Evolutionary conservation across 2,329 filamentous ascomycete species (phyloP), one percentile per base, ranked within the genome.

Genomic region (Exophiala phaeomuriformis): DNA sequence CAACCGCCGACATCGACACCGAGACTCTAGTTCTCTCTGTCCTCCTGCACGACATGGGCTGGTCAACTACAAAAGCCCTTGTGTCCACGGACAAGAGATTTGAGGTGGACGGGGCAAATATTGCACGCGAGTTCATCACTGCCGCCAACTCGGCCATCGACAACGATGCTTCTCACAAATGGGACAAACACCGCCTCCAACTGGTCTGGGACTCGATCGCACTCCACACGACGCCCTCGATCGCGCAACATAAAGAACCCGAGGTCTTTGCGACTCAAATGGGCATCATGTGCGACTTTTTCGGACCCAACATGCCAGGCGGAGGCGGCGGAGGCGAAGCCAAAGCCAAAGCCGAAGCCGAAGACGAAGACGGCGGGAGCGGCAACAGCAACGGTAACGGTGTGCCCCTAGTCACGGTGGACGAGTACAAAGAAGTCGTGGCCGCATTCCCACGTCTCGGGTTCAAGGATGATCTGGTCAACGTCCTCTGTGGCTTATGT

Each of bases 201-300:
- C 65, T 76, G 4, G 67, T 75, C 9, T 78, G 74, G 74, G 75
- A 78, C 57, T 62, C 70, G 8, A 77, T 78, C 53, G 75, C 75
- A 0, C 65, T 78, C 37, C 58, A 61, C 50, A 59, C 56, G 3
- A 61, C 48, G 29, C 48, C 53, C 10, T 52, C 49, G 5, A 56
- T 52, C 73, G 57, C 51, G 33, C 52, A 56, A 10, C 46, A 61
- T 45, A 59, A 59, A 40, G 55, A 63, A 33, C 55, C 61, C n/a
- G 61, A 63, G 36, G 61, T 63, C 9, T 39, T 52, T 3, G 54
- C 54, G 6, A 57, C 51, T 2, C 29, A 36, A 19, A 31, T 55
- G 19, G 61, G 61, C n/a, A 62, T 63, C 51, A 7, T 39, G 2
- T 52, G 52, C 6, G 61, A 64, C 44, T 60, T 64, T 39, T n/a